Conservation (phyloP, 768 basidiomycete species). For the Russula sp. region DNA sequence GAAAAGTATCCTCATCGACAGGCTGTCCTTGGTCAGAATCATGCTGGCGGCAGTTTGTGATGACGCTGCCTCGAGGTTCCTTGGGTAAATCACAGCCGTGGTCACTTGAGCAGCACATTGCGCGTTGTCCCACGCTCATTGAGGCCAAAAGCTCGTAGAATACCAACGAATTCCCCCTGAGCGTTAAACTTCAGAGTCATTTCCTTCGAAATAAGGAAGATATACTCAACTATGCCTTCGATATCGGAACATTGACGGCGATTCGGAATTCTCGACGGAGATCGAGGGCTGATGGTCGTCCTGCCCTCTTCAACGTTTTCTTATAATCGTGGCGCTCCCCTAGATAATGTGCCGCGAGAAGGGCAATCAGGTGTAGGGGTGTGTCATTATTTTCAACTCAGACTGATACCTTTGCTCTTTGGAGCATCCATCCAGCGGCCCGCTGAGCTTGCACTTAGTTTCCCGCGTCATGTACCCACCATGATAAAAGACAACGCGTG, state of each 20-base stretch:
- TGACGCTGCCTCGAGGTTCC: conserved; percentile 2
- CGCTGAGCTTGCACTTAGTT: conserved; percentile 13
- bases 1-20: background rate
- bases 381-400: conserved; percentile 17
- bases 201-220: background rate
- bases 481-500: conserved; percentile 3
- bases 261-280: background rate
- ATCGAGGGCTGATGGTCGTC: background rate
- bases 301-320: conserved; percentile 8
- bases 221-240: background rate
- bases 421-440: background rate
- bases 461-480: background rate
- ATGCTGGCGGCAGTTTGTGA: background rate
- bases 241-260: background rate
- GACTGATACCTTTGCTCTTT: conserved; percentile 7
- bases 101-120: conserved; percentile 9
- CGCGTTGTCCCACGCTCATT: background rate
- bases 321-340: conserved; percentile 5
- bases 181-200: background rate
- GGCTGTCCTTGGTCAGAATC: background rate
- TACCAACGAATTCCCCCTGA: background rate
- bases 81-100: background rate
- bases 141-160: background rate
- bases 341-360: conserved; percentile 9
- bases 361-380: background rate